Evolutionary conservation across 1,284 basidiomycete species (phyloP), one percentile per base, ranked within the genome.

Genomic region (Chondrostereum purpureum): DNA sequence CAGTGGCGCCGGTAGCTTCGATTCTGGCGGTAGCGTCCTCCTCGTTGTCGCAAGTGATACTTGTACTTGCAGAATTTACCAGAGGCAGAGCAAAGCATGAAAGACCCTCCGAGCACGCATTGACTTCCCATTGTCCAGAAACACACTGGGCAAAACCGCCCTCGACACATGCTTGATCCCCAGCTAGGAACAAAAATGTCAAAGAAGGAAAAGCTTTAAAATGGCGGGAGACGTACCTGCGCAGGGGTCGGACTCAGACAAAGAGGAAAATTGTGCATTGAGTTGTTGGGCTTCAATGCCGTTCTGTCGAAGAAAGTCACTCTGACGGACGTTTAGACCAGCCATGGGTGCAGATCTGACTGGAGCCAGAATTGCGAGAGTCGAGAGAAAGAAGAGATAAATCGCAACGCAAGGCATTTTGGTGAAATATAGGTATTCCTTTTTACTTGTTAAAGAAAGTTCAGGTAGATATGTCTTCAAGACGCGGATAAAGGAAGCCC

Each of bases 11-110:
- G 39, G 64, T 58, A 10, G 59, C 60, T 13, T 58, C 57, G 45
- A 70, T 64, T 20, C 69, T 58, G 5, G 63, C 57, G 8, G 47
- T 35, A 2, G 64, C 67, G 48, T 70, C 69, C 3, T 57, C 56
- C 18, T 52, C 44, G 0, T 66, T 67, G 2, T 58, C 60, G 45
- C 69, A 71, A 16, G 68, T 53, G 37, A 71, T 56, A 3, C 60
- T 63, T 8, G 73, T 76, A 21, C 74, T 74, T 1, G 67, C 46
- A 13, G 56, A 60, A 53, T 73, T 73, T 24, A 76, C 72, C 12
- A 77, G 62, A 11, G 74, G 74, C 27, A 77, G 65, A 10, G 69
- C 70, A 27, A 64, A 60, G 47, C 74, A 77, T 44, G 56, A 55
- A 35, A 64, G 51, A 2, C 59, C 56, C 5, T 46, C 55, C 12